Evolutionary conservation across 2,329 filamentous ascomycete species (phyloP).

Genomic region (Penicillium fuscoglaucum): DNA sequence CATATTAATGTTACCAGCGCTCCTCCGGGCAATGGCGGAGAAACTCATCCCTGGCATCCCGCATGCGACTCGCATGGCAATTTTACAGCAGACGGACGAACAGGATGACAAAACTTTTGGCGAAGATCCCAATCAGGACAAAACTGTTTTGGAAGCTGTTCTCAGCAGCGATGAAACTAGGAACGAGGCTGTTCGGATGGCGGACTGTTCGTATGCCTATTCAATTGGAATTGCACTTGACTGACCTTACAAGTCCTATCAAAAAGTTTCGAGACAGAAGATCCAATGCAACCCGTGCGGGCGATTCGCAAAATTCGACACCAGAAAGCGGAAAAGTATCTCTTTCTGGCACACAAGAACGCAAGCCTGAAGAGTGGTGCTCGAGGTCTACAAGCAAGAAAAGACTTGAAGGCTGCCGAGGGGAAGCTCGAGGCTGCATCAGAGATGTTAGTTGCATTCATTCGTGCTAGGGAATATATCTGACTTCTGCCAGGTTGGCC

Average conservation of each 20-base stretch:
- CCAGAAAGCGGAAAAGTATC: slow-evolving; percentile 60
- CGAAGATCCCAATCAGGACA: slow-evolving; percentile 25
- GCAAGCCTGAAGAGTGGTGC: slow-evolving; percentile 73
- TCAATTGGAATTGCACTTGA: neutral
- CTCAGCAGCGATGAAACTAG: slow-evolving; percentile 53
- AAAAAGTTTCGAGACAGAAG: slow-evolving; percentile 58
- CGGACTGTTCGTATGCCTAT: slow-evolving; percentile 51
- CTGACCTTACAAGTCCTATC: slow-evolving; percentile 51
- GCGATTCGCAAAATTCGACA: slow-evolving; percentile 64
- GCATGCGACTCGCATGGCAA: slow-evolving; percentile 62
- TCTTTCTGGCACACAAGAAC: slow-evolving; percentile 72
- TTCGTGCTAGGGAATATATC: neutral
- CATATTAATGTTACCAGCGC: slow-evolving; percentile 47
- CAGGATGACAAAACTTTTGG: slow-evolving; percentile 16
- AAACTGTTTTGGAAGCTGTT: slow-evolving; percentile 66
- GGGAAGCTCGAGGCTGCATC: slow-evolving; percentile 62
- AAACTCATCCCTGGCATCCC: slow-evolving; percentile 77
- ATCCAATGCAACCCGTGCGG: slow-evolving; percentile 59
- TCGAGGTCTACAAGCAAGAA: slow-evolving; percentile 73
- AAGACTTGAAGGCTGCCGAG: slow-evolving; percentile 69
- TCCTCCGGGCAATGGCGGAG: slow-evolving; percentile 73
- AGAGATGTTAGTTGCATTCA: slow-evolving; percentile 44
- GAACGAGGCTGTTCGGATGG: slow-evolving; percentile 61
- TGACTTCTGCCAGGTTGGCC: slow-evolving; percentile 37
- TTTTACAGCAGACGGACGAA: slow-evolving; percentile 66